Evolutionary conservation across 169 alveolate species (phyloP), one percentile per base, ranked within the genome.

Genomic region (Plasmodium billcollinsi): DNA sequence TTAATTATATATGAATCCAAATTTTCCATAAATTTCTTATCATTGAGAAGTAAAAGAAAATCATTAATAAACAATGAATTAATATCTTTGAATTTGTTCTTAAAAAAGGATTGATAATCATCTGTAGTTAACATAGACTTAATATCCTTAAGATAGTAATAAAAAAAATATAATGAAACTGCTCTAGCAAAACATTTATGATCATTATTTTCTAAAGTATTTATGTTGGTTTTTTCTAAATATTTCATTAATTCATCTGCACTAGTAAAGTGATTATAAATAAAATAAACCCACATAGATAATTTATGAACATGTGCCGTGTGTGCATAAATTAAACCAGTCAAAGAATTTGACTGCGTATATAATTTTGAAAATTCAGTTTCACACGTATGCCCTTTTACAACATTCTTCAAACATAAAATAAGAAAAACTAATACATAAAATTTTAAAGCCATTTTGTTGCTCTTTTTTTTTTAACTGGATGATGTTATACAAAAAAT

Each of bases 281-380:
- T 39, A 39, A 66, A 80, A 80, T 80, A n/a, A 52, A 80, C 50
- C 90, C 90, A 80, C 1, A 0, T 54, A 18, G 74, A 62, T 80
- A 80, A 67, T 1, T 0, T 12, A 9, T 29, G 9, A 15, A 33
- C 29, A 33, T 14, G 4, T 3, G 1, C 33, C n/a, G 43, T 5
- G 58, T 80, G 90, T 1, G 61, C 58, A 21, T 18, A 7, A 66
- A 80, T n/a, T 20, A 80, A 2, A 59, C 29, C 9, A 21, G 50
- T 9, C 52, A 80, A 14, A 20, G 90, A 29, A 18, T 67, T 45
- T 54, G 67, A 59, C 62, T 18, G 8, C 2, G 70, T 8, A 8
- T 50, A 67, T 1, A 80, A 15, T 26, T 14, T 54, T 15, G 15
- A 52, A 47, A 80, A 33, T 18, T 50, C 58, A 54, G 3, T 21